Percentiles rank a stretch among this genome's conserved stretches.
These are phyloP conservation scores for Mortierella sp. DNA, from an alignment of 371 early-diverging fungal genomes.

Conservation along the genomic window DNA sequence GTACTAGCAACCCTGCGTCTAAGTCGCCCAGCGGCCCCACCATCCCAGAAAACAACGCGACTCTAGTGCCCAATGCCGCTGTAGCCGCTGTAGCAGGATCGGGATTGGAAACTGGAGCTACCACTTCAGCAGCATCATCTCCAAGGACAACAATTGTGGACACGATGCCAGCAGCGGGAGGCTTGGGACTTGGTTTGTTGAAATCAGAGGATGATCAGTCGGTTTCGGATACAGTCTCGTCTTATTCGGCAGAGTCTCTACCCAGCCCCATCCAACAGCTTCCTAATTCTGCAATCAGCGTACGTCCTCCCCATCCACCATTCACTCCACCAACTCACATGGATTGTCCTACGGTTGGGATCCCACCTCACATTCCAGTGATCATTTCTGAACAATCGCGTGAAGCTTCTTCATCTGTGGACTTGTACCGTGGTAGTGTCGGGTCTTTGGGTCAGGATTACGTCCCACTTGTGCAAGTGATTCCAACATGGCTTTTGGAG, in stretches of 20 bases:
- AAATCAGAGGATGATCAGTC: conserved; percentile 33
- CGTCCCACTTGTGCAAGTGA: conserved; percentile 47
- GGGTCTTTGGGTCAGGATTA: conserved; percentile 67
- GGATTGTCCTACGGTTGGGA: conserved; percentile 72
- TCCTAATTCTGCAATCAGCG: conserved; percentile 24
- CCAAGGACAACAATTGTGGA: conserved; percentile 22
- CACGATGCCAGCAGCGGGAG: conserved; percentile 10
- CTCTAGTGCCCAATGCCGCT: background rate
- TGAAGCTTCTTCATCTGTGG: conserved; percentile 83
- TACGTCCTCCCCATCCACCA: conserved; percentile 48
- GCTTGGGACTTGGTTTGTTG: conserved; percentile 3
- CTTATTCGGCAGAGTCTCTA: conserved; percentile 35
- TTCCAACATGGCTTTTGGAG: conserved; percentile 68
- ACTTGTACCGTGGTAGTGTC: conserved; percentile 81
- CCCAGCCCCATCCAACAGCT: conserved; percentile 28
- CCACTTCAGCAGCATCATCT: conserved; percentile 30
- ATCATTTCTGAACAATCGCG: conserved; percentile 85
- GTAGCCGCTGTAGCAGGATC: background rate
- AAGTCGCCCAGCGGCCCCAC: conserved; percentile 23
- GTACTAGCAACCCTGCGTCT: conserved; percentile 2
- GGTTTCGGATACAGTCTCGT: conserved; percentile 35
- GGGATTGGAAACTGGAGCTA: conserved; percentile 12
- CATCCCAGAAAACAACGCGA: conserved; percentile 24
- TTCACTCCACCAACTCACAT: conserved; percentile 62
- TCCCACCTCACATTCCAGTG: conserved; percentile 79